Conservation (phyloP, 1,284 basidiomycete species). For the Xerocomus amazonicus region DNA sequence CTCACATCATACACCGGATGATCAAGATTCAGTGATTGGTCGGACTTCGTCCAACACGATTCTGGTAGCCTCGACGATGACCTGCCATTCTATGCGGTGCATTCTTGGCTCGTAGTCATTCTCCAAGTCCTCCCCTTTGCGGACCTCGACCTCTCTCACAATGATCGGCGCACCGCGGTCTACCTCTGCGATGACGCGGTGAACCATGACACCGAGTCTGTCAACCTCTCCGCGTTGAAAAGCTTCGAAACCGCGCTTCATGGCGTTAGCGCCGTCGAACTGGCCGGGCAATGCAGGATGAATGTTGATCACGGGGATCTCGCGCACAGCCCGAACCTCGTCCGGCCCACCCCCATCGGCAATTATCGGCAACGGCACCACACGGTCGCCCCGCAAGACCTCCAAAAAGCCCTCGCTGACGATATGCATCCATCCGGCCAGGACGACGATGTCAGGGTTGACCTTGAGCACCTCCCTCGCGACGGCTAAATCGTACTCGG, state of each 20-base stretch:
- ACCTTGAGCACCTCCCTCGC: slow-evolving; percentile 65
- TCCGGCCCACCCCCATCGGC: slow-evolving; percentile 22
- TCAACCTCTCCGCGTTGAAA: slow-evolving; percentile 79
- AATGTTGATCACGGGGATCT: slow-evolving; percentile 90
- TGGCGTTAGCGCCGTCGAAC: slow-evolving; percentile 92
- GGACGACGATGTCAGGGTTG: slow-evolving; percentile 82
- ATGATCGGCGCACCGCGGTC: slow-evolving; percentile 89
- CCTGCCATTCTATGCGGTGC: slow-evolving; percentile 84
- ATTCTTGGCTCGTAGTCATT: slow-evolving; percentile 69
- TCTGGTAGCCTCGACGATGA: slow-evolving; percentile 83
- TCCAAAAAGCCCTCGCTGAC: slow-evolving; percentile 60
- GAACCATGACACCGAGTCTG: slow-evolving; percentile 89
- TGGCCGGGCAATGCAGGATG: slow-evolving; percentile 94
- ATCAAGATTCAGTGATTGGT: slow-evolving; percentile 5
- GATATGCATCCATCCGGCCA: slow-evolving; percentile 99
- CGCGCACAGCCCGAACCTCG: slow-evolving; percentile 32
- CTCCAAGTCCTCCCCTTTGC: slow-evolving; percentile 72
- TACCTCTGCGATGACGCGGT: slow-evolving; percentile 90
- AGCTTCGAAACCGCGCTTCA: slow-evolving; percentile 86
- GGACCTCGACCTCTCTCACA: slow-evolving; percentile 75
- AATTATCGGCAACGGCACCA: slow-evolving; percentile 16
- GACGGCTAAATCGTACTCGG: slow-evolving; percentile 86
- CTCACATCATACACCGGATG: slow-evolving; percentile 11
- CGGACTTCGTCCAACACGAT: slow-evolving; percentile 56
- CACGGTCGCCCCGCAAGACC: slow-evolving; percentile 40